Evolutionary conservation across 768 basidiomycete species (phyloP).

Genomic region (Mycena rosella): DNA sequence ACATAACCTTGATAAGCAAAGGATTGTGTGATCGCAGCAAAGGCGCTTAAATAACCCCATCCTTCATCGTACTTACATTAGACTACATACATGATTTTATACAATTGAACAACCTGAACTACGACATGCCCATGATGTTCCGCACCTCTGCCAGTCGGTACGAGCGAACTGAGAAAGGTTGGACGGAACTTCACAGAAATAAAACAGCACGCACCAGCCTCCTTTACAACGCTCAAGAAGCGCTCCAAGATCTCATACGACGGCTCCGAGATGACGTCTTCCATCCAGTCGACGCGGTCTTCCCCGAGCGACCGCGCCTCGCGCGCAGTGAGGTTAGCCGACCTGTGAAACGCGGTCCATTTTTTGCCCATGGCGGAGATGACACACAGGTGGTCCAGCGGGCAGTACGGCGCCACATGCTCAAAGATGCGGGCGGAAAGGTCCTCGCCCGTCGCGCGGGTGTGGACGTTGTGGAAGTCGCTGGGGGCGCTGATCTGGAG

Average conservation of each 20-base stretch:
- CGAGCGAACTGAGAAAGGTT: constrained; percentile 23
- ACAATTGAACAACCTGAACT: not conserved
- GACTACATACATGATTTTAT: not conserved
- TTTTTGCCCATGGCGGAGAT: constrained; percentile 35
- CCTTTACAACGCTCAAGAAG: constrained; percentile 29
- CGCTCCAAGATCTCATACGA: constrained; percentile 36
- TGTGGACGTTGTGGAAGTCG: constrained; percentile 31
- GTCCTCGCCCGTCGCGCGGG: constrained; percentile 25
- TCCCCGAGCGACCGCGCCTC: constrained; percentile 29
- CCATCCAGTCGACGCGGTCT: constrained; percentile 37
- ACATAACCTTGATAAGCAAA: constrained; percentile 4
- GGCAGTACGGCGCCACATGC: constrained; percentile 36
- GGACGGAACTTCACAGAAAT: not conserved
- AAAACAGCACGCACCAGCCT: constrained; percentile 14
- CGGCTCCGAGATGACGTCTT: constrained; percentile 32
- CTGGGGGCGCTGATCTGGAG: constrained; percentile 34
- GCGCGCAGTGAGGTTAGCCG: constrained; percentile 27
- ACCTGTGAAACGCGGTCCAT: constrained; percentile 30
- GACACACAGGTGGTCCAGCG: constrained; percentile 28
- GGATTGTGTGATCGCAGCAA: constrained; percentile 26
- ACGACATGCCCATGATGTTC: no score
- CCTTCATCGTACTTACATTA: not conserved
- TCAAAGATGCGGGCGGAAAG: constrained; percentile 30
- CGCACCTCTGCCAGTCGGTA: not conserved
- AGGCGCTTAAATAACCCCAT: no score